Conservation (phyloP, 805 yeast species). For the Zygosaccharomyces siamensis region DNA sequence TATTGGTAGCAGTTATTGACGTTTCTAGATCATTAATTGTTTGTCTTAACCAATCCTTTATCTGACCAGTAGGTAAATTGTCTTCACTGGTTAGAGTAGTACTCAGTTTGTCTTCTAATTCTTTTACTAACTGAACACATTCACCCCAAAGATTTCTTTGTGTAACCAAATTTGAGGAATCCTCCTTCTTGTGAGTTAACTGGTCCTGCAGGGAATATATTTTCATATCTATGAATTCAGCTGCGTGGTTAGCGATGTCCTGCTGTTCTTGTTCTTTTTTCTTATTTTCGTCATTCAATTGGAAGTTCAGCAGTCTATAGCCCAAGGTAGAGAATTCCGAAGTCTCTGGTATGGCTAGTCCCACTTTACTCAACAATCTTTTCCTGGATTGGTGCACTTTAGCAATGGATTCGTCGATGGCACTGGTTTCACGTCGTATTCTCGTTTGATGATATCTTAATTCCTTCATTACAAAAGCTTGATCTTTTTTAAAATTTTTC, state of each 20-base stretch:
- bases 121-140: constrained; percentile 15
- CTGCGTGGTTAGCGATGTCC: constrained; percentile 20
- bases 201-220: constrained; percentile 22
- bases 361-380: constrained; percentile 17
- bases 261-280: constrained; percentile 11
- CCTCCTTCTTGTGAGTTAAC: constrained; percentile 23
- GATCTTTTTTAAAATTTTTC: constrained; percentile 23
- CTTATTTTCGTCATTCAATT: constrained; percentile 6
- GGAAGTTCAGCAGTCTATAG: constrained; percentile 13
- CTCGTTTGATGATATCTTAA: constrained; percentile 13
- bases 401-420: constrained; percentile 14
- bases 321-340: constrained; percentile 7
- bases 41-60: constrained; percentile 10
- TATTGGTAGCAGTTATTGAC: constrained; percentile 9
- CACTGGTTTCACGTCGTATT: constrained; percentile 14
- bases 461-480: constrained; percentile 24
- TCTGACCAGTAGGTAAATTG: not conserved
- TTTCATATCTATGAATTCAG: constrained; percentile 26
- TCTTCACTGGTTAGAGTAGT: constrained; percentile 6
- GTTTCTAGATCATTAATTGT: constrained; percentile 6
- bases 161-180: constrained; percentile 14
- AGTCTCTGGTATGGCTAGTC: constrained; percentile 12
- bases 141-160: constrained; percentile 26
- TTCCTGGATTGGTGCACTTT: constrained; percentile 12
- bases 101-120: constrained; percentile 22